These are phyloP conservation scores for Neoarthrinium moseri DNA, from an alignment of 2,329 filamentous ascomycete genomes.

Conservation along the genomic window DNA sequence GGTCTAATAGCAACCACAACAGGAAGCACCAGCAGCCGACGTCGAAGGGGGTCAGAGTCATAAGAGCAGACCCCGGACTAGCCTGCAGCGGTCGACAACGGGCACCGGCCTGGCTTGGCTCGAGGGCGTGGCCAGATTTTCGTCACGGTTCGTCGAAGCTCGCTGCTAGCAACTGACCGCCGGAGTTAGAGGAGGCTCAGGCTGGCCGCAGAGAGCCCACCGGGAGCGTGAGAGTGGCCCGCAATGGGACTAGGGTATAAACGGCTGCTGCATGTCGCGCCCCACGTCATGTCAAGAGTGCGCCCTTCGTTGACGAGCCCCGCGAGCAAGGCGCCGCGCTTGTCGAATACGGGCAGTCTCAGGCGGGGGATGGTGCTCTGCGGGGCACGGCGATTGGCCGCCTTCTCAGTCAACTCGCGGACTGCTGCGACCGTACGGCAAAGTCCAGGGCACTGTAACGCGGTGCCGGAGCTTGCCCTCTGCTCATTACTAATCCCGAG, in stretches of 20 bases:
- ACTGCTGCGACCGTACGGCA: slow-evolving; percentile 7
- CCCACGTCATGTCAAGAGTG: slow-evolving; percentile 29
- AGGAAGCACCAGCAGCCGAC: not conserved
- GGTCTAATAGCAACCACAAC: not conserved
- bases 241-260: too few species aligned
- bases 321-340: slow-evolving; percentile 24
- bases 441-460: slow-evolving; percentile 1
- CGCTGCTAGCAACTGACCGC: not conserved
- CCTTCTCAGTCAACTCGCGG: not conserved
- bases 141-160: slow-evolving; percentile 2
- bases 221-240: too few species aligned
- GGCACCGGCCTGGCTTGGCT: not conserved
- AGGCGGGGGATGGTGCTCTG: not conserved
- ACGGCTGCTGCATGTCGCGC: not conserved
- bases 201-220: too few species aligned
- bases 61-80: not conserved
- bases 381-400: slow-evolving; percentile 2
- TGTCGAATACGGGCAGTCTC: not conserved
- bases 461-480: slow-evolving; percentile 1
- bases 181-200: too few species aligned
- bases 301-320: slow-evolving; percentile 39
- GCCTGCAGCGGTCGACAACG: not conserved
- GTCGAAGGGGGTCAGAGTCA: not conserved
- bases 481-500: too few species aligned
- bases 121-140: not conserved